Evolutionary conservation across 371 early-diverging fungal genomes (phyloP), one percentile per base, ranked within the genome.

Genomic region (Nosema muscidifuracis): DNA sequence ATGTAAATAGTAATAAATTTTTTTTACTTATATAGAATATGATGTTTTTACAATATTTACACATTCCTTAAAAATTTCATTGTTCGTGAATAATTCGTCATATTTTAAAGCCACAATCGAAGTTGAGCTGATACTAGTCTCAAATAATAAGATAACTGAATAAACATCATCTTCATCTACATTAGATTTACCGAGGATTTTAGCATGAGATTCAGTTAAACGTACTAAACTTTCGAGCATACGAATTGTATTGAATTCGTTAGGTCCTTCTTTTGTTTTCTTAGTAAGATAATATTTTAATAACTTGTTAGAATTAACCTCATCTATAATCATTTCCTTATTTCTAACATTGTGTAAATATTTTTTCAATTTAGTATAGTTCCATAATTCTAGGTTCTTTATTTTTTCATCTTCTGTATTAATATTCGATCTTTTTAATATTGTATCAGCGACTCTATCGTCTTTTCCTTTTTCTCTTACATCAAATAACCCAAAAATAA

Each of bases 181-280:
- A 18, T 34, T 20, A 9, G 44, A 50, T 33, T 55, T 36, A 20
- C 55, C 56, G 36, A 74, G 44, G 0, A 77, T 42, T 63, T 77
- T 77, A n/a, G 83, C 69, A 65, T 83, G 77, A 36, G 78, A 70
- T 38, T 83, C 81, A 9, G 78, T 40, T 15, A 83, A 71, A 28
- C 83, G n/a, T 13, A 79, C 72, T 28, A 81, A 68, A 64, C 83
- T 76, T 58, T 83, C 83, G n/a, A 83, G 68, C 65, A 74, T 81
- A 20, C 83, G 62, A 30, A 83, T 74, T 1, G 82, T 83, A 56
- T 76, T 72, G 50, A 70, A 74, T 42, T 77, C 78, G 36, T 66
- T 71, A 18, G 63, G 18, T 38, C 67, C 73, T 34, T 74, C 71
- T 28, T 22, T 22, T 40, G 64, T 78, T 44, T 76, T 71, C 68